Conservation (phyloP, 306 rosid species). For the Prunus davidiana region DNA sequence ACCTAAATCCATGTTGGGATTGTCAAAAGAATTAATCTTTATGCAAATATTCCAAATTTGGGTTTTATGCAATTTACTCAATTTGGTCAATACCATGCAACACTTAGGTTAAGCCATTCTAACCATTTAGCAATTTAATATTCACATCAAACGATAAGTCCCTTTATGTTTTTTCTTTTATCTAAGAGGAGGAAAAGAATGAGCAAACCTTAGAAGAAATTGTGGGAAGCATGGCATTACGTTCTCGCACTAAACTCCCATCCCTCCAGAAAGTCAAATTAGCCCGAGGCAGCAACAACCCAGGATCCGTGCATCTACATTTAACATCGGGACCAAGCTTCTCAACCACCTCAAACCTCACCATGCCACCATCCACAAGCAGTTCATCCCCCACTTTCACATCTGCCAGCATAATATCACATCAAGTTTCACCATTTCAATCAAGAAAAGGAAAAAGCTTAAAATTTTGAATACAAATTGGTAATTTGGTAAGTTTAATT, state of each 20-base stretch:
- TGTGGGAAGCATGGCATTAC: slow-evolving; percentile 98
- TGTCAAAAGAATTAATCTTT: not conserved
- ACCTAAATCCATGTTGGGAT: not conserved
- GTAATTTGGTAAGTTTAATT: not conserved
- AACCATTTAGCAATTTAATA: not conserved
- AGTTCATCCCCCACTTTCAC: slow-evolving; percentile 94
- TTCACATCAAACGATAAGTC: not conserved
- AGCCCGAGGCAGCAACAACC: slow-evolving; percentile 92
- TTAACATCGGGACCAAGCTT: slow-evolving; percentile 97
- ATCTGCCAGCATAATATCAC: slow-evolving; percentile 45
- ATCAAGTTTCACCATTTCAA: slow-evolving; percentile 8
- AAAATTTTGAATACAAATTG: not conserved
- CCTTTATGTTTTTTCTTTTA: not conserved
- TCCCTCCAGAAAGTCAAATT: slow-evolving; percentile 98
- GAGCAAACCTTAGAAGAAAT: slow-evolving; percentile 81
- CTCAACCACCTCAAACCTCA: slow-evolving; percentile 93
- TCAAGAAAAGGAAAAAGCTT: not conserved
- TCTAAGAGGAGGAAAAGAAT: not conserved
- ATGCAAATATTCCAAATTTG: not conserved
- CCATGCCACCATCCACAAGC: slow-evolving; percentile 98
- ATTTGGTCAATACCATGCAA: not conserved
- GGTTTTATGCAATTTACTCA: not conserved
- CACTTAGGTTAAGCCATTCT: not conserved
- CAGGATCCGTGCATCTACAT: slow-evolving; percentile 95
- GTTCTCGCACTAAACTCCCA: slow-evolving; percentile 86